Percentiles rank a stretch among this genome's conserved stretches.
Conservation (phyloP, 345 rosid species). For the Kernera saxatilis region DNA sequence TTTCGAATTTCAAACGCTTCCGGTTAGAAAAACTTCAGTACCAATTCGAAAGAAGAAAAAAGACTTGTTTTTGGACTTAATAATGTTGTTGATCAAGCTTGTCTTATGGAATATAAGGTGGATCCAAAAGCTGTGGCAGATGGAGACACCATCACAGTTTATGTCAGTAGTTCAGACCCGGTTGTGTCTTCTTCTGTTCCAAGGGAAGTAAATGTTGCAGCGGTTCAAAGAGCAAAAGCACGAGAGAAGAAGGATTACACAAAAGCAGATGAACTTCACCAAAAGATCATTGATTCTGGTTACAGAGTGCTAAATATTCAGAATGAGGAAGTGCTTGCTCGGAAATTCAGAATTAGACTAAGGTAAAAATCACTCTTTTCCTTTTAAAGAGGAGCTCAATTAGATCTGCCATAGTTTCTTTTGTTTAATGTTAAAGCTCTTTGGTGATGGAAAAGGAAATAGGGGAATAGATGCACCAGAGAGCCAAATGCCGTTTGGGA, state of each 20-base stretch:
- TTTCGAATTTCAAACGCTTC: conserved; percentile 62
- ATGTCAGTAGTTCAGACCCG: conserved; percentile 50
- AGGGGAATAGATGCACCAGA: conserved; percentile 98
- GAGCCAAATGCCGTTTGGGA: conserved; percentile 67
- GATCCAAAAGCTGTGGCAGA: conserved; percentile 69
- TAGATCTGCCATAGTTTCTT: background rate
- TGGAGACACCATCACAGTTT: conserved; percentile 80
- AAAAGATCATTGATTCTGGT: conserved; percentile 56
- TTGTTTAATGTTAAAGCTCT: background rate
- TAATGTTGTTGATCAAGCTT: background rate
- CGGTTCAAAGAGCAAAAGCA: conserved; percentile 53
- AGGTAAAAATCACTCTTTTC: conserved; percentile 36
- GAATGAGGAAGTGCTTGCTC: conserved; percentile 63
- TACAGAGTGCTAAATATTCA: conserved; percentile 26
- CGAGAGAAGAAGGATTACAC: conserved; percentile 50
- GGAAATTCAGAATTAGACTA: conserved; percentile 65
- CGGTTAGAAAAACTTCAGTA: conserved; percentile 39
- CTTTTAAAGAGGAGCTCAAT: background rate
- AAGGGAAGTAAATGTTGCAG: conserved; percentile 48
- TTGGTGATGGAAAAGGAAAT: conserved; percentile 17
- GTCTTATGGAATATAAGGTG: conserved; percentile 43
- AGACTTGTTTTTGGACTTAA: background rate
- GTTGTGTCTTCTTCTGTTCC: conserved; percentile 63
- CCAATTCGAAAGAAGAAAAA: background rate
- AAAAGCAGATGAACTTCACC: conserved; percentile 56